Evolutionary conservation across 208 protist species (phyloP).

Genomic region (Phytomonas francai): DNA sequence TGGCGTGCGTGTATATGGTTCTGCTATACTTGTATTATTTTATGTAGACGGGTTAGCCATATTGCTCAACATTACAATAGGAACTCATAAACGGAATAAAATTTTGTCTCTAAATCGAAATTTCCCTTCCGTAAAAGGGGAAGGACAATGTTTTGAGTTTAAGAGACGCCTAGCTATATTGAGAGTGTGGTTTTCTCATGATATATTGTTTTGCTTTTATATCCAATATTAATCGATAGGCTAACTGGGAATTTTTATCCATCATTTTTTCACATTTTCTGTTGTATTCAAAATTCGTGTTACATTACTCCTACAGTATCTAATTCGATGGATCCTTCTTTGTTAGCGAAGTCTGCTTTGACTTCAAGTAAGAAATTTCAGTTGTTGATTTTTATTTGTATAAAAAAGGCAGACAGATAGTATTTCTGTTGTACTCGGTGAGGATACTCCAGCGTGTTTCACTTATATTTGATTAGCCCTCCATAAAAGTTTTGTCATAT

Average conservation of each 20-base stretch:
- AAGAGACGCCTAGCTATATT: background rate
- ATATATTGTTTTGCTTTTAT: slow-evolving; percentile 5
- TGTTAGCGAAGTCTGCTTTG: background rate
- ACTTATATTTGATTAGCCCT: background rate
- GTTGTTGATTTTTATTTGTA: background rate
- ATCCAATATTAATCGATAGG: background rate
- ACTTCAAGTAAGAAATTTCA: background rate
- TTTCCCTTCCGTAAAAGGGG: background rate
- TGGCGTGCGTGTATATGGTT: background rate
- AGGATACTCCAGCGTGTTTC: background rate
- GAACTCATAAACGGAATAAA: background rate
- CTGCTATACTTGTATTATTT: background rate
- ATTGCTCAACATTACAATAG: background rate
- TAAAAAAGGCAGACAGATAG: background rate
- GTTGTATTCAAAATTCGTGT: background rate
- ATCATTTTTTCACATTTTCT: background rate
- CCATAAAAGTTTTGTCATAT: background rate
- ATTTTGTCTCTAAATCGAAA: background rate
- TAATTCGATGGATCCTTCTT: background rate
- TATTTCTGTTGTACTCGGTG: background rate
- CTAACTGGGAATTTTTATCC: background rate
- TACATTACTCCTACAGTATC: background rate
- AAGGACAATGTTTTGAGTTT: background rate
- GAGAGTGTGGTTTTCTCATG: background rate
- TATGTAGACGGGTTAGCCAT: background rate